Base-by-base conservation (phyloP, 2,329 filamentous ascomycete species). In the Fusarium neocosmosporiellum region DNA sequence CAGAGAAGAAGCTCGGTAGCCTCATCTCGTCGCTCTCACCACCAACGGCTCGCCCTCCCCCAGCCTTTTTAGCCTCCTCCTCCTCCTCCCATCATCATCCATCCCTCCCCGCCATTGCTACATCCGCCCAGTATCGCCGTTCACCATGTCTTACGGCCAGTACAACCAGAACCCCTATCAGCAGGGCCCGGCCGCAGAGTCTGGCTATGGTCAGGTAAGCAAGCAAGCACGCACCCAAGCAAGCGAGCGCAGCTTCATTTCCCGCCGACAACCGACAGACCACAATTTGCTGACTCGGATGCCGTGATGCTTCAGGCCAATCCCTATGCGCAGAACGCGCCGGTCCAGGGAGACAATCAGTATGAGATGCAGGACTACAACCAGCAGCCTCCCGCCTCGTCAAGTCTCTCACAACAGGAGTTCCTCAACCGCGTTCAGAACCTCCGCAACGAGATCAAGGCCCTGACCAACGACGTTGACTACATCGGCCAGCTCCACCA, bases 401-500 rank as follows among this genome's bases (percentile, higher is more conserved):
- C 76, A 16, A 76, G 73, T 63, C 84, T 94, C 77, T 87, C 87
- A 62, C 90, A 91, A 79, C 85, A 88, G 71, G 92, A 93, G 72
- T 94, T 93, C 83, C 87, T 94, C 72, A 81, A 85, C 76, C 91
- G 91, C 81, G 89, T 94, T 73, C 86, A 90, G 76, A 88, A 87
- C 75, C 87, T 92, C 68, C 92, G 92, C 82, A 85, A 87, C 75
- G 88, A 93, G 75, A 93, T 95, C 80, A 86, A 88, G 68, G 86
- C 87, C 54, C 87, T 95, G 65, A 90, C 89, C n/a, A 85, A 83
- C 50, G 90, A 92, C 78, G 89, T 95, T 77, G 86, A 90, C 76
- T 84, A 90, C 76, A 93, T 95, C 74, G 89, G 88, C 50, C 87
- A 87, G 65, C 86, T 93, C 63, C 93, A 95, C 82, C 91, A 94